A percentile compares a stretch with the other conserved stretches of the same genome.
These are phyloP conservation scores for Trichophyton rubrum DNA, from an alignment of 2,329 filamentous ascomycete species.

Conservation along the genomic window DNA sequence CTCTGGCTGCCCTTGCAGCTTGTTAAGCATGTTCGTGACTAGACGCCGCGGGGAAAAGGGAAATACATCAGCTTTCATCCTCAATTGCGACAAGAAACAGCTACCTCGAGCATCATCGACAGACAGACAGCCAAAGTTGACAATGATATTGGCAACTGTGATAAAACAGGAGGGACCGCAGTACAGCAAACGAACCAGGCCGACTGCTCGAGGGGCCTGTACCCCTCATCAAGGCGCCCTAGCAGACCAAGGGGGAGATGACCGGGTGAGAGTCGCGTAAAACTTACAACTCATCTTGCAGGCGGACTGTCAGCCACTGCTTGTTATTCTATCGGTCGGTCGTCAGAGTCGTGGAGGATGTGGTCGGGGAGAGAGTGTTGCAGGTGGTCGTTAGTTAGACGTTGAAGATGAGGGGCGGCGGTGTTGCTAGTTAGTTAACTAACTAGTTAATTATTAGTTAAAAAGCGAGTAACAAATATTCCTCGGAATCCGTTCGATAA, in stretches of 20 bases:
- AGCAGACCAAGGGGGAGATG: not conserved
- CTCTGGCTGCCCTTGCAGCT: conserved; percentile 90
- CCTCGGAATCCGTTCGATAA: too few species aligned
- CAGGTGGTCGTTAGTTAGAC: not conserved
- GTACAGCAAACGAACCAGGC: not conserved
- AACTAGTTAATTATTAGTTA: not conserved
- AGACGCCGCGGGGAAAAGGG: conserved; percentile 6
- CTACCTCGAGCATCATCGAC: not conserved
- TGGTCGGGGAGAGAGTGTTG: not conserved
- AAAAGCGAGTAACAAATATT: not conserved
- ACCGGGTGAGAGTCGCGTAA: not conserved
- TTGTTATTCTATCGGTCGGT: not conserved
- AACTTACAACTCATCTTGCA: conserved; percentile 7
- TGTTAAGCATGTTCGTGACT: conserved; percentile 88
- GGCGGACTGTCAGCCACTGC: not conserved
- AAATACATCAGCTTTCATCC: conserved; percentile 7
- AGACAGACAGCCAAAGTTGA: not conserved
- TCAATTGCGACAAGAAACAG: not conserved
- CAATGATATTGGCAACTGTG: not conserved
- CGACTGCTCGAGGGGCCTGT: not conserved
- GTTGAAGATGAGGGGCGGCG: not conserved
- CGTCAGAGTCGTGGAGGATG: not conserved
- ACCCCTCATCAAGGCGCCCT: not conserved
- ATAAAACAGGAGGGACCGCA: not conserved
- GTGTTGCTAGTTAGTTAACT: not conserved